phyloP scores from a whole-genome alignment of 768 basidiomycete species.

The Ephemerocybe angulata region DNA sequence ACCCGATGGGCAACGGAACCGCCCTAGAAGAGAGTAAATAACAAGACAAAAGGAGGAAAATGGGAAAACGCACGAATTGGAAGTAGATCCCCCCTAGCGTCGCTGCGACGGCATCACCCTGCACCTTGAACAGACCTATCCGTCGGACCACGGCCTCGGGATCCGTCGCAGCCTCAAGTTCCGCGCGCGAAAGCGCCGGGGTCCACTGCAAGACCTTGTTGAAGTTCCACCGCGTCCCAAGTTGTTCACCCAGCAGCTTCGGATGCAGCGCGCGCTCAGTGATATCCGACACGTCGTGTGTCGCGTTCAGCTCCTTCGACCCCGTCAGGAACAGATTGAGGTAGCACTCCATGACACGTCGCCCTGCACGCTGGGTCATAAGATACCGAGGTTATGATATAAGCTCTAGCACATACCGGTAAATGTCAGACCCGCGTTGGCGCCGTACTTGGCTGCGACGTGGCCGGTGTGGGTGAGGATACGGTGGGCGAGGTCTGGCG shows the following conservation, averaged over 20 bases:
- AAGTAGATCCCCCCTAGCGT: slow-evolving; percentile 73
- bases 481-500: slow-evolving; percentile 64
- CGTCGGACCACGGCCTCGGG: slow-evolving; percentile 39
- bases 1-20: slow-evolving; percentile 44
- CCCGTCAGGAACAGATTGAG: slow-evolving; percentile 69
- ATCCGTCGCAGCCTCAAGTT: slow-evolving; percentile 26
- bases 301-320: slow-evolving; percentile 39
- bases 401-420: slow-evolving; percentile 48
- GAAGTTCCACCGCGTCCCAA: slow-evolving; percentile 73
- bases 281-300: slow-evolving; percentile 58
- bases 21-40: slow-evolving; percentile 31
- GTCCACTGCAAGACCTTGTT: slow-evolving; percentile 75
- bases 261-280: slow-evolving; percentile 59
- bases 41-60: neutral
- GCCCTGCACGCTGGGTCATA: slow-evolving; percentile 41
- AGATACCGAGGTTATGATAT: neutral
- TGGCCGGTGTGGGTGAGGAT: slow-evolving; percentile 80
- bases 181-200: slow-evolving; percentile 45
- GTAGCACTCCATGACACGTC: slow-evolving; percentile 74
- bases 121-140: slow-evolving; percentile 72
- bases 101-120: slow-evolving; percentile 74
- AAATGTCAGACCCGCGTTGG: slow-evolving; percentile 70
- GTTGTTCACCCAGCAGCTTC: slow-evolving; percentile 66
- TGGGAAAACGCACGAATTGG: slow-evolving; percentile 63
- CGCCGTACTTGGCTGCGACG: slow-evolving; percentile 58